Evolutionary conservation across 2,329 filamentous ascomycete genomes (phyloP), one percentile per base, ranked within the genome.

Genomic region (Shiraia sp.): DNA sequence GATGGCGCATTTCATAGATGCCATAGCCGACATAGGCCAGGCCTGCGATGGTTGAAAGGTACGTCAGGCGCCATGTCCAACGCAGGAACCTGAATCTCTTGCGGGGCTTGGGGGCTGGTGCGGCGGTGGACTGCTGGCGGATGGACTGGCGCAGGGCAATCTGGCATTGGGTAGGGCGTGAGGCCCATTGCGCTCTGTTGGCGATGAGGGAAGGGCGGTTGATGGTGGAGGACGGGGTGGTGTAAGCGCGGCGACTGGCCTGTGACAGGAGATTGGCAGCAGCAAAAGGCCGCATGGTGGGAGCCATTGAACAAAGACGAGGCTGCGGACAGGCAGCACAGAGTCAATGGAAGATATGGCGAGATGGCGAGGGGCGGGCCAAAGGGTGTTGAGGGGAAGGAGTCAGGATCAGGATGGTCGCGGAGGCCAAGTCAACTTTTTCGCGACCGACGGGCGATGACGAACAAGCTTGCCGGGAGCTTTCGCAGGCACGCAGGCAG

Each of bases 61-160:
- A 90, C 41, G 86, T 88, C 61, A 90, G 67, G 59, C 93, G 83
- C 88, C 90, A 97, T 44, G 85, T 73, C 85, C 87, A 95, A 68
- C 81, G 81, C 66, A 97, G 77, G 53, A 83, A 79, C 44, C 84
- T 74, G 72, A 93, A 85, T 40, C 45, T 24, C 58, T 65, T 83
- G 80, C 64, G 73, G 39, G 55, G 60, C 60, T 64, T 61, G 49
- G 53, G 62, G 54, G 59, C 54, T 47, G 55, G 59, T 23, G 53
- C 54, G 14, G 66, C 56, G 15, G 52, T 62, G 35, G 65, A 67
- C 53, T 63, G 59, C 27, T 59, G 52, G 37, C 66, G 64, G 49
- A 68, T 49, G 22, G 59, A 58, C 51, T 68, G 65, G 51, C 66
- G 66, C 43, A 68, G 56, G 26, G 58, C 59, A 36, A 66, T 64